Base-by-base conservation (phyloP, 352 stramenopile species). In the Lagenidium giganteum region DNA sequence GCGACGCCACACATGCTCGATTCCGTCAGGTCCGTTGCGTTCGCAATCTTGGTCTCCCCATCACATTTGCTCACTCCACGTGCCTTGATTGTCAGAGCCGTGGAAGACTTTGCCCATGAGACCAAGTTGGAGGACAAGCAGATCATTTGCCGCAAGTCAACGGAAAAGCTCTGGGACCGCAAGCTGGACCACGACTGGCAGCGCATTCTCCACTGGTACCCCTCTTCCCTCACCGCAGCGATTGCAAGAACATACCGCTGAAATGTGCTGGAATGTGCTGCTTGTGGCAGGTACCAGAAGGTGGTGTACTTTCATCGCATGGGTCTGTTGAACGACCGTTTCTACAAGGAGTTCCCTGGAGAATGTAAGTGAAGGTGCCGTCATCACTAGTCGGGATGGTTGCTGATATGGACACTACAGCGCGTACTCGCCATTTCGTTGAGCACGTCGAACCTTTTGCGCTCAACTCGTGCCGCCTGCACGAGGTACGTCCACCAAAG, bases 291-390 rank as follows among this genome's bases (percentile, higher is more conserved):
- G 72, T 84, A 83, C 57, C 68, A 79, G 41, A 83, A 84, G 44
- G 36, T 87, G 5, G 61, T 83, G 18, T 87, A 87, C 62, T 84
- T 83, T 40, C 74, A 87, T 46, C 71, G 71, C 44, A 71, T 84
- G 58, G 64, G 67, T 0, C 57, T 87, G n/a, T 54, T 87, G 11
- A 67, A 72, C 55, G 67, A 83, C 52, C 68, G 69, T 46, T 81
- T 84, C 47, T 80, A 71, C 40, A 43, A 58, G 30, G 70, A 87
- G 37, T 83, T 87, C 45, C 70, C 70, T 21, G 74, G 74, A 14
- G 27, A 53, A 8, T 66, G 74, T 84, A 65, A 27, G 64, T 57
- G 38, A 24, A 14, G 38, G 12, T 42, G 16, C 28, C 22, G 21
- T 42, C 36, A n/a, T n/a, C n/a, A n/a, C n/a, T n/a, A n/a, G n/a